Base-by-base conservation (phyloP, 2,329 filamentous ascomycete species). In the Hawksworthiomyces lignivorus region DNA sequence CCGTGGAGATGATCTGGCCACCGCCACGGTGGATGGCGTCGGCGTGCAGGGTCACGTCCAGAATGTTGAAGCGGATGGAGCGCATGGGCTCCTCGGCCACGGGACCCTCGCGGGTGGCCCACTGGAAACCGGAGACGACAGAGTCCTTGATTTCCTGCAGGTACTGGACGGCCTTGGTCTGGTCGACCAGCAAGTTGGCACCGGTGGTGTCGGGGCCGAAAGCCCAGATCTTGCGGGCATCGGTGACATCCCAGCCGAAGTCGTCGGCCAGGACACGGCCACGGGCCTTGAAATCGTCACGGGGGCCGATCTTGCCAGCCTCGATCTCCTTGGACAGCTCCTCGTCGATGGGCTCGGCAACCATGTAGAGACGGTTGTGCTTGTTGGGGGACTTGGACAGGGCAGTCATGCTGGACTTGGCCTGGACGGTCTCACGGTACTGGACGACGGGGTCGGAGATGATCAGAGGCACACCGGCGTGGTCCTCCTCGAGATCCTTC, bases 71-170 rank as follows among this genome's bases (percentile, higher is more conserved):
- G 75, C 92, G 87, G 69, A 94, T 70, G 56, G 83, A 83, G 66
- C 92, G 87, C 88, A 98, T 90, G 60, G 92, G 92, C 82, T 98
- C 92, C 74, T 98, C 92, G 58, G 85, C 89, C 64, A 98, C 72
- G 61, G 92, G 92, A 76, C 92, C 92, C 80, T 98, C 92, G 65
- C 90, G 84, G 59, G 87, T 87, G 56, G 92, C 92, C 92, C 92
- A 98, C 73, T 98, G 92, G 88, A 98, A 98, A 82, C 92, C 92
- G 57, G 92, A 97, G 63, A 97, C 89, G 58, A 97, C 84, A 49
- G 90, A 97, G 66, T 98, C 92, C 86, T 98, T 98, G 82, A 98
- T 98, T 86, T 98, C 92, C 77, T 87, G 92, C 63, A 98, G 80
- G 83, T 97, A 98, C 78, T 98, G 92, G 55, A 98, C 92, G 59